These are phyloP conservation scores for Lasiodiplodia sp. DNA, from an alignment of 2,329 filamentous ascomycete species.

Conservation along the genomic window DNA sequence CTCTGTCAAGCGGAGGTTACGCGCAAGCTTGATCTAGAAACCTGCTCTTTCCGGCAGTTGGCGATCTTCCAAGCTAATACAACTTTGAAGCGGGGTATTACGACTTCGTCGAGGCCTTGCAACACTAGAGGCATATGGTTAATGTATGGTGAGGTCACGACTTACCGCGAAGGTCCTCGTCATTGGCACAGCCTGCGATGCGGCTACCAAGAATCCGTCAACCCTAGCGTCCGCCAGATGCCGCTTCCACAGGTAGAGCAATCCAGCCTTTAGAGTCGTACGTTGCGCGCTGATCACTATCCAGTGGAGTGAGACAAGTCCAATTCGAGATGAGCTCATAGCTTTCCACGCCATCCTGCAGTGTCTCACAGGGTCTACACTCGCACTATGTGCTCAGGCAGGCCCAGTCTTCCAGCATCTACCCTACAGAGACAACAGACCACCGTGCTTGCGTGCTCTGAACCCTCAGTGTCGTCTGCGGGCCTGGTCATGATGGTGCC, in stretches of 20 bases:
- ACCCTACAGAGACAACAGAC: neutral
- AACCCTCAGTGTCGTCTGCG: slow-evolving; percentile 8
- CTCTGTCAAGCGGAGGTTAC: neutral
- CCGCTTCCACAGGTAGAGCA: neutral
- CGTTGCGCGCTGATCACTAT: slow-evolving; percentile 16
- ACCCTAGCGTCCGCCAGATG: neutral
- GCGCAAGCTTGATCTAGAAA: slow-evolving; percentile 18
- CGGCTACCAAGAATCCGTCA: neutral
- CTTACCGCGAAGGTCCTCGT: no score
- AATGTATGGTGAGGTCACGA: slow-evolving; percentile 4
- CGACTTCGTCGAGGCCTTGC: slow-evolving; percentile 3
- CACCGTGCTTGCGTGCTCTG: slow-evolving; percentile 23
- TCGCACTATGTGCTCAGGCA: slow-evolving; percentile 11
- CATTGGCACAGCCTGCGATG: neutral
- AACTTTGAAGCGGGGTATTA: neutral
- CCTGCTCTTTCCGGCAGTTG: neutral
- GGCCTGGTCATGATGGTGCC: neutral
- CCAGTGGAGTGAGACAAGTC: slow-evolving; percentile 16
- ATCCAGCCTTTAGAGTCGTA: slow-evolving; percentile 1
- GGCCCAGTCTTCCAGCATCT: slow-evolving; percentile 6
- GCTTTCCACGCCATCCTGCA: slow-evolving; percentile 22
- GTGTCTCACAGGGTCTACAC: slow-evolving; percentile 5
- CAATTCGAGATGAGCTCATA: slow-evolving; percentile 15
- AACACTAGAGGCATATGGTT: neutral
- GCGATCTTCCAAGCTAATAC: neutral